Base-by-base conservation (phyloP, 2,329 filamentous ascomycete genomes). In the Apiospora arundinis region DNA sequence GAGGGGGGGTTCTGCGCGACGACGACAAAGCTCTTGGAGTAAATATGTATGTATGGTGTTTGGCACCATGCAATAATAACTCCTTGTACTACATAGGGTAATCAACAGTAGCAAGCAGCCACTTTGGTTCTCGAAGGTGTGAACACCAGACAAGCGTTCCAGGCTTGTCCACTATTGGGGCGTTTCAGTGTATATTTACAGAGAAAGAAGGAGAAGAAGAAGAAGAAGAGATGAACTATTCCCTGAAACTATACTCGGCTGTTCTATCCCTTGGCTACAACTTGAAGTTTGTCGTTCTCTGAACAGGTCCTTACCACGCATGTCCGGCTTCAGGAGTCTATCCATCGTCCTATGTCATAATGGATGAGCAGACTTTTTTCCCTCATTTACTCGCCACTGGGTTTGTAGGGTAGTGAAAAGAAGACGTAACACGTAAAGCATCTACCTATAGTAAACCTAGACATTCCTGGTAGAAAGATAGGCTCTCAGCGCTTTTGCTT, bases 51-150 rank as follows among this genome's bases (percentile, higher is more conserved):
- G 42, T 45, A 21, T n/a, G 32, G 32, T 40, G 56, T 63, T 63
- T 37, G 52, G 28, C 52, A 8, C 56, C 32, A 63, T 63, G 52
- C 28, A 14, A 45, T 14, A 14, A 45, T 14, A 45, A 37, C 52
- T 37, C 52, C 28, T n/a, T 23, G 56, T 63, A 63, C 21, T 40
- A 63, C 56, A 40, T 12, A 40, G n/a, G 5, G 56, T 63, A 63
- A 40, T 63, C 40, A 40, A 63, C 56, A 63, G 56, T 23, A 63
- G 21, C 56, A 40, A 63, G 21, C 56, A 40, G 21, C 56, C 56
- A 40, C 56, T 63, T 63, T 18, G 32, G 40, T 60, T 32, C 21
- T 18, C 16, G 37, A 11, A 40, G 56, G 32, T 63, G 56, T 63
- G 32, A 40, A 40, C 32, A 40, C 32, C 56, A 12, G 32, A 9